Evolutionary conservation across 2,329 filamentous ascomycete genomes (phyloP).

Genomic region (Aspergillus quadrilineatus): DNA sequence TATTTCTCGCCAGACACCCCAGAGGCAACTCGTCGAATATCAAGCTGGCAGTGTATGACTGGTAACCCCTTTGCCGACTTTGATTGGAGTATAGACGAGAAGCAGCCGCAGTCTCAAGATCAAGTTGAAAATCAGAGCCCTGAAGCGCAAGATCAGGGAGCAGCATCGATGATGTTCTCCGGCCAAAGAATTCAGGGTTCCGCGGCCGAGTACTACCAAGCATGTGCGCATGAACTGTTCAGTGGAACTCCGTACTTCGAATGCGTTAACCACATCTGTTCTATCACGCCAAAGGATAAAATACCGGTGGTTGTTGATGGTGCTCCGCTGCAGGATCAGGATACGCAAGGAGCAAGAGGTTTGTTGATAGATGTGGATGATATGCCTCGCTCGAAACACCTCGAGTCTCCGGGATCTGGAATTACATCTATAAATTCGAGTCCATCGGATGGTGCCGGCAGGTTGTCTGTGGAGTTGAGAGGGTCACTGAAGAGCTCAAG

Average conservation of each 20-base stretch:
- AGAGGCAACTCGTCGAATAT: conserved; percentile 20
- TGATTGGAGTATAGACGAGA: conserved; percentile 10
- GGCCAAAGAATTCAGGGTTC: conserved; percentile 31
- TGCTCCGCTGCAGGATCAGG: neutral
- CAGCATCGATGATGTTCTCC: conserved; percentile 26
- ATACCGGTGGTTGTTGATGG: conserved; percentile 15
- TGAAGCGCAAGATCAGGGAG: neutral
- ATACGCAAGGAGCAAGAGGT: neutral
- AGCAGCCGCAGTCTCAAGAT: neutral
- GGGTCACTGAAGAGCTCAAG: neutral
- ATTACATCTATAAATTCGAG: conserved; percentile 5
- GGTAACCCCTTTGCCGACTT: conserved; percentile 20
- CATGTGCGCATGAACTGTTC: conserved; percentile 46
- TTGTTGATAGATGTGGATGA: conserved; percentile 25
- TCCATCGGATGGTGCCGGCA: conserved; percentile 7
- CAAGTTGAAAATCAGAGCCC: neutral
- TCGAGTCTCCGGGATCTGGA: neutral
- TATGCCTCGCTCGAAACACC: conserved; percentile 4
- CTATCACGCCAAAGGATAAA: conserved; percentile 31
- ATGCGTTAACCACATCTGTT: conserved; percentile 45
- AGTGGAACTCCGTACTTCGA: conserved; percentile 44
- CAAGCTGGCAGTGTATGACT: conserved; percentile 21
- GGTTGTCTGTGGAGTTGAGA: neutral
- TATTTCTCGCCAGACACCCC: conserved; percentile 34
- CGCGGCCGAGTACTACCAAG: conserved; percentile 47